phyloP scores from a whole-genome alignment of 2,329 filamentous ascomycete species.

The Graphiopsis chlorocephala region DNA sequence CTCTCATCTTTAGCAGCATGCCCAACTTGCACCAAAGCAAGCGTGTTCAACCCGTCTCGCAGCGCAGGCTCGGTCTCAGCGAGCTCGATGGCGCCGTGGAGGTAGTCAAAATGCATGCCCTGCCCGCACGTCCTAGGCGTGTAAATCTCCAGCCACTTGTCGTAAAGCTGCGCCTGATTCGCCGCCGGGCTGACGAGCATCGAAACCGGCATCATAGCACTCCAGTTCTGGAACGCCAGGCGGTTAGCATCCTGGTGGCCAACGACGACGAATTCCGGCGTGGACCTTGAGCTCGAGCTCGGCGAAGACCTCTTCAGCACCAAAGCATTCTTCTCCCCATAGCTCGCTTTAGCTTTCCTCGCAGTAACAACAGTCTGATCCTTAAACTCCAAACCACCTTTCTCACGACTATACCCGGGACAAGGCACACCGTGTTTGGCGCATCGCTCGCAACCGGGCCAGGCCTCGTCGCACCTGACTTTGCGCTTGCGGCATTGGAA shows the following conservation, averaged over 20 bases:
- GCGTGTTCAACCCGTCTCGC: conserved; percentile 18
- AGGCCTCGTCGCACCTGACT: conserved; percentile 20
- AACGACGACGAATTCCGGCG: background rate
- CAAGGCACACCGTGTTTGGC: conserved; percentile 19
- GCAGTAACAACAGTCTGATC: conserved; percentile 17
- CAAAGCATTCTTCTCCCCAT: conserved; percentile 6
- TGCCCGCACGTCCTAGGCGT: conserved; percentile 9
- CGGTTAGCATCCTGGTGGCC: background rate
- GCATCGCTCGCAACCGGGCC: conserved; percentile 20
- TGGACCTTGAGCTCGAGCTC: background rate
- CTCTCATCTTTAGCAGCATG: conserved; percentile 16
- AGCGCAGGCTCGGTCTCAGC: conserved; percentile 16
- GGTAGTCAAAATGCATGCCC: conserved; percentile 12
- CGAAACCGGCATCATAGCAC: background rate
- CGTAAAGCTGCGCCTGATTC: conserved; percentile 22
- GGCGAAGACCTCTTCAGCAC: background rate
- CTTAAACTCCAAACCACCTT: conserved; percentile 19
- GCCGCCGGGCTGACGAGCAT: conserved; percentile 8
- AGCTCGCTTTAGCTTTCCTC: conserved; percentile 2
- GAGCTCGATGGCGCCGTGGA: background rate
- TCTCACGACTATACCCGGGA: conserved; percentile 18
- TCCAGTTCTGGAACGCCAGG: conserved; percentile 1
- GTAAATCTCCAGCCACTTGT: conserved; percentile 17
- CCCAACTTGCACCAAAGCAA: conserved; percentile 19
- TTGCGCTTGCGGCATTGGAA: conserved; percentile 20